These are phyloP conservation scores for Tricholoma matsutake DNA, from an alignment of 768 basidiomycete species.

Conservation along the genomic window DNA sequence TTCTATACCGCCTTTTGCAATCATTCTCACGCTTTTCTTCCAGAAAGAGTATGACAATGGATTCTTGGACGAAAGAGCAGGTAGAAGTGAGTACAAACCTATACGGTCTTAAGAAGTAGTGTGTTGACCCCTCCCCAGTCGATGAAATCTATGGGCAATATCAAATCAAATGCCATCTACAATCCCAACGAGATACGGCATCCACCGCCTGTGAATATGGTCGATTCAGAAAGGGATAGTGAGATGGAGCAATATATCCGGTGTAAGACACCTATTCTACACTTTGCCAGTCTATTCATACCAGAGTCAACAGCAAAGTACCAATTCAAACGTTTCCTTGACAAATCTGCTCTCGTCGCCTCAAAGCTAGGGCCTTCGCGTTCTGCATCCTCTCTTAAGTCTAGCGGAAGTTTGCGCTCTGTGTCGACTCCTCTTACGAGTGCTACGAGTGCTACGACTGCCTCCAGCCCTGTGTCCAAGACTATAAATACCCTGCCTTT, in stretches of 20 bases:
- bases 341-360: slow-evolving; percentile 43
- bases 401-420: slow-evolving; percentile 15
- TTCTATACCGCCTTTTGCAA: neutral
- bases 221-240: slow-evolving; percentile 78
- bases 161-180: slow-evolving; percentile 72
- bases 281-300: neutral
- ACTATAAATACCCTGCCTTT: slow-evolving; percentile 11
- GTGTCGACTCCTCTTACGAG: slow-evolving; percentile 22
- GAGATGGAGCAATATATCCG: slow-evolving; percentile 92
- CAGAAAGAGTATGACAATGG: slow-evolving; percentile 89
- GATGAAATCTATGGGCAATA: slow-evolving; percentile 81
- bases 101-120: slow-evolving; percentile 8
- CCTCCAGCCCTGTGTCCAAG: slow-evolving; percentile 15
- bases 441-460: slow-evolving; percentile 22
- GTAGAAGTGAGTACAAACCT: slow-evolving; percentile 58
- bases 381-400: slow-evolving; percentile 29
- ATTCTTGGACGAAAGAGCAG: slow-evolving; percentile 86
- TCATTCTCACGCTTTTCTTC: neutral
- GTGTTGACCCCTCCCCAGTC: slow-evolving; percentile 36
- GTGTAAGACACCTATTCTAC: slow-evolving; percentile 42
- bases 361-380: slow-evolving; percentile 46
- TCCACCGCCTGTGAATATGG: slow-evolving; percentile 79
- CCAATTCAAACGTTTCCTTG: slow-evolving; percentile 68
- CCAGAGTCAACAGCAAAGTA: slow-evolving; percentile 60
- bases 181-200: slow-evolving; percentile 82